Evolutionary conservation across 192 early-diverging fungal genomes (phyloP), one percentile per base, ranked within the genome.

Genomic region (Coemansia sp.): DNA sequence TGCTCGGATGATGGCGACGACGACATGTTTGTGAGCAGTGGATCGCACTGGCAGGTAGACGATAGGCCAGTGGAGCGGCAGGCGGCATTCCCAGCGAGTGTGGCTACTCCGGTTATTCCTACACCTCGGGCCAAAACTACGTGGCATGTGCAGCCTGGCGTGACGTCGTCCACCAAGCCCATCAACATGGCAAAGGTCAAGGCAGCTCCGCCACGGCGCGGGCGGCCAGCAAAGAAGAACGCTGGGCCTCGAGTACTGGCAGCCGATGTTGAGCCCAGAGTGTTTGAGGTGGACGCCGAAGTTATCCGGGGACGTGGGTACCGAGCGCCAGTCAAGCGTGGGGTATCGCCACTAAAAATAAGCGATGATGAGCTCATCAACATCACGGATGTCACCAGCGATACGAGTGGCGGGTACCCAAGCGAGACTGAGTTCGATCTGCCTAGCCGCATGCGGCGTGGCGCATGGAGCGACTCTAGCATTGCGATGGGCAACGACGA

Each of bases 311-410:
- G 78, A 4, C 67, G 73, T 41, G 61, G 46, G 8, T n/a, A 24
- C 55, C 47, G 31, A 1, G 57, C 41, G n/a, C 47, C 68, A 7
- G 51, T 12, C 24, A 65, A 57, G 63, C 70, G 70, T 29, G 63
- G 70, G 3, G 6, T 44, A 11, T 71, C 70, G 36, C 70, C 70
- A 22, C 31, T 51, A 0, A 52, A 34, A 5, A 20, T n/a, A 9
- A 66, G 63, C 34, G 64, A 66, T 5, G 72, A 78, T 33, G 81
- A 84, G 73, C 75, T 84, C 63, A 73, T 84, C 59, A 84, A 84
- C 61, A 84, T 84, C 67, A 84, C 81, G 4, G 81, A 84, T 40
- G 70, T 78, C 15, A 84, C 81, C 16, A 84, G 81, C 46, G 81
- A 84, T 65, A 43, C 69, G 12, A 71, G 67, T 44, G 71, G 18